Conservation (phyloP, 768 basidiomycete species). For the Psilocybe azurescens region DNA sequence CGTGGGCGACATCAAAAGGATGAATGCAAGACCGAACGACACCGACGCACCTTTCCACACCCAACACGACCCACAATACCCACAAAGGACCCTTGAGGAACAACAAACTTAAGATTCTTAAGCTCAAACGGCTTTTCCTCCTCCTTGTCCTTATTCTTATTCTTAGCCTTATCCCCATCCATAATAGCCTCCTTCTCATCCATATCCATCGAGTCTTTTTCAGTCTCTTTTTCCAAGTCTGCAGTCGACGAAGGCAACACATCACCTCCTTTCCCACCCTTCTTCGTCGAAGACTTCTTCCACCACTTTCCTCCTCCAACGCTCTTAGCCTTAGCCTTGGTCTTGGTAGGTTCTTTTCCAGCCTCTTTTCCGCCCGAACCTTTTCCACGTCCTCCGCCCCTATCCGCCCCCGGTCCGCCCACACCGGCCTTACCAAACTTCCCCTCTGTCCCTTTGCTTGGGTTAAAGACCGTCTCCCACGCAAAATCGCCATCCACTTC, state of each 20-base stretch:
- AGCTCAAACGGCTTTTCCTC: constrained; percentile 59
- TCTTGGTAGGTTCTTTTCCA: neutral
- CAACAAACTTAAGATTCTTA: constrained; percentile 47
- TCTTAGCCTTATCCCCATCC: constrained; percentile 6
- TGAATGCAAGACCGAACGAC: neutral
- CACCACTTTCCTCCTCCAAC: constrained; percentile 7
- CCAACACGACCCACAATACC: constrained; percentile 79
- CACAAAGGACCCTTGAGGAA: constrained; percentile 64
- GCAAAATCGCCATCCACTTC: constrained; percentile 55
- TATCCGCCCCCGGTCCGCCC: constrained; percentile 4
- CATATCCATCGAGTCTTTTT: constrained; percentile 9
- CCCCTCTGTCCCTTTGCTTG: constrained; percentile 14
- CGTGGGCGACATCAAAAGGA: neutral
- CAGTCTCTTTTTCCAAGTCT: constrained; percentile 20
- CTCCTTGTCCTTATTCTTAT: constrained; percentile 20
- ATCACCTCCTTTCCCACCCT: neutral
- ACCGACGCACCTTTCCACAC: constrained; percentile 62
- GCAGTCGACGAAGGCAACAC: constrained; percentile 10
- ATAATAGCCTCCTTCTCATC: neutral
- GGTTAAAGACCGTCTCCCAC: constrained; percentile 50
- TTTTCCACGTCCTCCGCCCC: constrained; percentile 1
- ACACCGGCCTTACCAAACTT: constrained; percentile 18
- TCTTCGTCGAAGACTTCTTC: constrained; percentile 2
- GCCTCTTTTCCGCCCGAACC: neutral
- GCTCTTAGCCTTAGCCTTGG: neutral